Base-by-base conservation (phyloP, 2,329 filamentous ascomycete species). In the Fusarium penzigii region DNA sequence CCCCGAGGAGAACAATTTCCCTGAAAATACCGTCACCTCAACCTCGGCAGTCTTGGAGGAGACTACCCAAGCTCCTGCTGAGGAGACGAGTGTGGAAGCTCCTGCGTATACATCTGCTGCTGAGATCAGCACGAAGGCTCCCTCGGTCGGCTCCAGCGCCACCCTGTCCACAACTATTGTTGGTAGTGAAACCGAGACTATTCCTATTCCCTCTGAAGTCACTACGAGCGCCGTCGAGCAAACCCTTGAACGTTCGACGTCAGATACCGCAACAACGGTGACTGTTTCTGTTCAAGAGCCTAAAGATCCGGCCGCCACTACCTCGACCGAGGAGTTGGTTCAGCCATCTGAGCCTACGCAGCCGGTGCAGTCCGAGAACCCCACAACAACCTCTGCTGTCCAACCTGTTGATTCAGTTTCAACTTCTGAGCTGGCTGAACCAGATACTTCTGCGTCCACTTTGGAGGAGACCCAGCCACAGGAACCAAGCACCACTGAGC, bases 211-310 rank as follows among this genome's bases (percentile, higher is more conserved):
- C 20, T 40, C 53, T 32, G 48, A 44, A 17, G 20, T 41, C 39
- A 36, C 54, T 11, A 46, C 49, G 17, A 46, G 46, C 16, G 32
- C 40, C 20, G 39, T 13, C 16, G 48, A 17, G n/a, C 25, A 49
- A 5, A 13, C 46, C 8, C 43, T 53, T 9, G 51, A 36, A 25
- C 51, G 45, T 17, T 49, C 57, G 13, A 25, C 48, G 8, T 25
- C 17, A 3, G 51, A 42, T 36, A 39, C 52, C 12, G 49, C 34
- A n/a, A 59, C 51, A 8, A 63, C 59, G 25, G 17, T 45, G 40
- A 56, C 51, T 6, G 56, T 59, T 44, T 58, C 61, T 40, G 49
- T 63, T 17, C 48, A 20, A 14, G 42, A 64, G n/a, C 61, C 62
- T 11, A 32, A 48, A 6, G 42, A 52, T 4, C 55, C 62, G 3